Percentiles rank a stretch among this genome's conserved stretches.
These are phyloP conservation scores for Pythium plurisporium DNA, from an alignment of 352 stramenopile genomes.

Conservation along the genomic window DNA sequence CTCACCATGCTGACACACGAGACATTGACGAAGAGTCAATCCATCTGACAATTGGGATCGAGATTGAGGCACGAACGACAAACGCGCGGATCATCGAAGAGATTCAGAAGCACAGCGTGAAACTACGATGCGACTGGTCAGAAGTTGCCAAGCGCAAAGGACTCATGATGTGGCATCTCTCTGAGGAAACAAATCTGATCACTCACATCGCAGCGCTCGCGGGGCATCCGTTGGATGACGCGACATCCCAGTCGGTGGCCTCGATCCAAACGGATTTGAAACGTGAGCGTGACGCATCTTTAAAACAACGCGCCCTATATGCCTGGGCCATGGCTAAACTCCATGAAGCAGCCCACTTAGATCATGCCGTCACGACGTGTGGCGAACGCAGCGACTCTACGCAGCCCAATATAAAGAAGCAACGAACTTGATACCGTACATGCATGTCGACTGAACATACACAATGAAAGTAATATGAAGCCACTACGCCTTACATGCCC, in stretches of 20 bases:
- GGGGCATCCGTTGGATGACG: not conserved
- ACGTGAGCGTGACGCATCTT: not conserved
- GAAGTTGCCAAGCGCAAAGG: not conserved
- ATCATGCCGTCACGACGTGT: too few species aligned
- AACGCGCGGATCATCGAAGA: conserved; percentile 7
- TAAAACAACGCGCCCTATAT: not conserved
- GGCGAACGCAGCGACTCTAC: not conserved
- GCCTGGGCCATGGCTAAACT: not conserved
- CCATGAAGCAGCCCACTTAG: not conserved
- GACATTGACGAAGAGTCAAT: conserved; percentile 24
- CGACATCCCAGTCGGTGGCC: not conserved
- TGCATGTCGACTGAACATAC: too few species aligned
- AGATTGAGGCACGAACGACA: conserved; percentile 24
- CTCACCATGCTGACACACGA: conserved; percentile 29
- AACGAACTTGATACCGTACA: not conserved
- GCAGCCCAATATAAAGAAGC: too few species aligned
- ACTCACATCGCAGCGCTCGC: not conserved
- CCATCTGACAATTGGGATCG: conserved; percentile 33
- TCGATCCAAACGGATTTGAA: not conserved
- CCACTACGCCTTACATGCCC: not conserved
- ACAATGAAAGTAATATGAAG: too few species aligned
- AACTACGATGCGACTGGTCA: not conserved
- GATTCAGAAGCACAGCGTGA: not conserved
- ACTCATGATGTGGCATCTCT: conserved; percentile 32
- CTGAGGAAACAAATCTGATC: not conserved